Evolutionary conservation across 140 eudicot genomes (phyloP).

Genomic region (Stevia rebaudiana): DNA sequence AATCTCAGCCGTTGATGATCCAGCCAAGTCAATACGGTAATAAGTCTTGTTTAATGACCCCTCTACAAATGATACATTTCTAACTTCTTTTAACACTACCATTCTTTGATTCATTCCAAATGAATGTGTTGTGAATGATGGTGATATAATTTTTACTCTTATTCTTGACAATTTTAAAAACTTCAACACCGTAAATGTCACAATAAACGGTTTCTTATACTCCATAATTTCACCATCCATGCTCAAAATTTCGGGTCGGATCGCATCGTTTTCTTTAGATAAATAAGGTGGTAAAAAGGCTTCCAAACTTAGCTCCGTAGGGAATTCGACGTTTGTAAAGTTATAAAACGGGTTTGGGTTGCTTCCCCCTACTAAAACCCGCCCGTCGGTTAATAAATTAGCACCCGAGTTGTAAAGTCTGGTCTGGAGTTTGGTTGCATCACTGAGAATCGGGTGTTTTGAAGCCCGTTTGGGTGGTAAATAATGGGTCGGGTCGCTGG

Average conservation of each 20-base stretch:
- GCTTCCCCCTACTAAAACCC: slow-evolving; percentile 75
- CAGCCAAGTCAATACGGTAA: slow-evolving; percentile 34
- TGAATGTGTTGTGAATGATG: slow-evolving; percentile 72
- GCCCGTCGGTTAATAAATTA: slow-evolving; percentile 52
- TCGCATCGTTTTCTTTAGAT: slow-evolving; percentile 29
- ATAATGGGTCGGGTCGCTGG: slow-evolving; percentile 64
- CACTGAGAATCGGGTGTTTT: slow-evolving; percentile 34
- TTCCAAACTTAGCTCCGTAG: slow-evolving; percentile 72
- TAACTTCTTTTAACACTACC: slow-evolving; percentile 47
- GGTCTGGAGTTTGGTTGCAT: slow-evolving; percentile 50
- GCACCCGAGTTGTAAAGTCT: slow-evolving; percentile 73
- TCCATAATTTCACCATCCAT: slow-evolving; percentile 25
- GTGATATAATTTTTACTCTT: slow-evolving; percentile 50
- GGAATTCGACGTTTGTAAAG: slow-evolving; percentile 54
- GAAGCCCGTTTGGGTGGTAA: slow-evolving; percentile 35
- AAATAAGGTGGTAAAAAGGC: slow-evolving; percentile 71
- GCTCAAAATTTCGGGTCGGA: slow-evolving; percentile 38
- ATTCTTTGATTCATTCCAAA: slow-evolving; percentile 77
- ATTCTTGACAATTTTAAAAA: slow-evolving; percentile 36
- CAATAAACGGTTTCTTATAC: slow-evolving; percentile 31
- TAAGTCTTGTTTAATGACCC: slow-evolving; percentile 21
- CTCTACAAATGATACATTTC: slow-evolving; percentile 20
- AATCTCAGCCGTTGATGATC: slow-evolving; percentile 62
- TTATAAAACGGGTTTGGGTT: slow-evolving; percentile 67
- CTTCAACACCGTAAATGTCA: slow-evolving; percentile 37